Evolutionary conservation across 805 yeast genomes (phyloP).

Genomic region (Wickerhamiella qilinensis): DNA sequence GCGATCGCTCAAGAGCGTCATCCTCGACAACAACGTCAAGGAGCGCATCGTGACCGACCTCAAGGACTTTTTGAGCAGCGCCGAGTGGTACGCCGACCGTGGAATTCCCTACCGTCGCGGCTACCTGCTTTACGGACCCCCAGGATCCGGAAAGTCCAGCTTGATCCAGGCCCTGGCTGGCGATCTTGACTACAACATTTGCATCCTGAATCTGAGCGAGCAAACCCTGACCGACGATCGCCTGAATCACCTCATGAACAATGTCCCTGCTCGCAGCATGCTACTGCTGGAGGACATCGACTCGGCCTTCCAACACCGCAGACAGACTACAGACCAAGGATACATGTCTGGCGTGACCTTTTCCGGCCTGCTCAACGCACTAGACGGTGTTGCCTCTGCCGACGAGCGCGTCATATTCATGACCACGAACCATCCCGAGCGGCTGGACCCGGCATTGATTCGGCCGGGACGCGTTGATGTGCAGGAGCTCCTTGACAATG

Average conservation of each 20-base stretch:
- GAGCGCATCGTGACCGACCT: slow-evolving; percentile 57
- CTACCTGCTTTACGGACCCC: slow-evolving; percentile 87
- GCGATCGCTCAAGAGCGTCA: slow-evolving; percentile 69
- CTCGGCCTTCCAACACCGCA: slow-evolving; percentile 81
- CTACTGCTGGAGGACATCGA: slow-evolving; percentile 83
- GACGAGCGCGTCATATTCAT: slow-evolving; percentile 92
- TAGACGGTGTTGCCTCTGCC: slow-evolving; percentile 95
- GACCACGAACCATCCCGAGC: slow-evolving; percentile 97
- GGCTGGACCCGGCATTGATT: slow-evolving; percentile 78
- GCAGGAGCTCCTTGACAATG: slow-evolving; percentile 70
- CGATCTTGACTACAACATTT: slow-evolving; percentile 85
- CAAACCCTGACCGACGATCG: slow-evolving; percentile 87
- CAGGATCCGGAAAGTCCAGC: slow-evolving; percentile 93
- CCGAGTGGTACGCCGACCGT: slow-evolving; percentile 84
- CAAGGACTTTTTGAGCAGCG: slow-evolving; percentile 57
- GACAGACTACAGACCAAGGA: slow-evolving; percentile 61
- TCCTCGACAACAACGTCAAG: slow-evolving; percentile 61
- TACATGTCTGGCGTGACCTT: slow-evolving; percentile 83
- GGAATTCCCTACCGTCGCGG: slow-evolving; percentile 98
- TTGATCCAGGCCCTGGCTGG: slow-evolving; percentile 96
- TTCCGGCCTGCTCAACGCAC: slow-evolving; percentile 81
- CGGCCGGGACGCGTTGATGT: slow-evolving; percentile 91
- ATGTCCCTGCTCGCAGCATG: slow-evolving; percentile 79
- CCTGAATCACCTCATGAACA: slow-evolving; percentile 88
- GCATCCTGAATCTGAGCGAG: slow-evolving; percentile 81